Evolutionary conservation across 2,329 filamentous ascomycete genomes (phyloP).

Genomic region (Ascochyta pisi): DNA sequence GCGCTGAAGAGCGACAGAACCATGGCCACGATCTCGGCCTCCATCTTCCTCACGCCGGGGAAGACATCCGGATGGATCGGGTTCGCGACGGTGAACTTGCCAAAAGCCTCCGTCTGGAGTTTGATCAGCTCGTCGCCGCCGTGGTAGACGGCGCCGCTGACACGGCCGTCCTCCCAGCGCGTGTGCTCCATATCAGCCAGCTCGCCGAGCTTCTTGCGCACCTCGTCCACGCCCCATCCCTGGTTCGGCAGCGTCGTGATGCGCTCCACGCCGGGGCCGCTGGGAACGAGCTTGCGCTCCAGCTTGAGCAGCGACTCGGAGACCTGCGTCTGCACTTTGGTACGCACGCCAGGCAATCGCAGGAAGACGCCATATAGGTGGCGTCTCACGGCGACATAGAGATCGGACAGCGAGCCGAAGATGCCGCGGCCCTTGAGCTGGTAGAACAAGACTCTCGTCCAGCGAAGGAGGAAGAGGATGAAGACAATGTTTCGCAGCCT

Average conservation of each 20-base stretch:
- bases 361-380: constrained; percentile 86
- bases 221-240: constrained; percentile 79
- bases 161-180: constrained; percentile 93
- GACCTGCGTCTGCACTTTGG: constrained; percentile 84
- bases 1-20: constrained; percentile 87
- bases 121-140: constrained; percentile 82
- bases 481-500: constrained; percentile 89
- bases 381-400: constrained; percentile 75
- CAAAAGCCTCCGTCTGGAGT: constrained; percentile 91
- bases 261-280: constrained; percentile 72
- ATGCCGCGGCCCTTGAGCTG: constrained; percentile 89
- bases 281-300: constrained; percentile 81
- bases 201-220: constrained; percentile 79
- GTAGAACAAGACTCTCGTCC: constrained; percentile 79
- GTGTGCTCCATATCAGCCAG: constrained; percentile 90
- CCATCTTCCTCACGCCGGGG: constrained; percentile 98
- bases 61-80: constrained; percentile 98
- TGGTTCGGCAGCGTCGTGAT: constrained; percentile 81
- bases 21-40: constrained; percentile 97
- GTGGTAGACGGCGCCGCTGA: constrained; percentile 95
- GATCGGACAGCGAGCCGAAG: constrained; percentile 76
- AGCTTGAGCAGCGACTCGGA: constrained; percentile 79
- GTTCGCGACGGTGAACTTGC: constrained; percentile 92
- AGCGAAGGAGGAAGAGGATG: constrained; percentile 83
- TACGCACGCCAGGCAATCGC: constrained; percentile 82